Percentiles rank a stretch among this genome's conserved stretches.
phyloP scores from a whole-genome alignment of 1,284 basidiomycete species.

The Melampsora americana region DNA sequence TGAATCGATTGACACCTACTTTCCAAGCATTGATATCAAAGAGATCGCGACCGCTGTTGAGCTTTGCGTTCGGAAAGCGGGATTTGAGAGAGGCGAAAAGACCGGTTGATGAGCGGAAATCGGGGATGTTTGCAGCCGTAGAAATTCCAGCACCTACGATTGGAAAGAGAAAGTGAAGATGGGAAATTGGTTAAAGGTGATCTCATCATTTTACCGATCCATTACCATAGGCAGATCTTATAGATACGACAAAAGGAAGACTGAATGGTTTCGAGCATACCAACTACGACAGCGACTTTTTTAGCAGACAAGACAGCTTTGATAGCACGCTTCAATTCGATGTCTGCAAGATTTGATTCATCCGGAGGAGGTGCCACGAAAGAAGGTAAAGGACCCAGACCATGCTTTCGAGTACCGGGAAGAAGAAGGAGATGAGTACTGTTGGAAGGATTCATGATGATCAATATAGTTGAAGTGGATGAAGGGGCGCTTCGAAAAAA shows the following conservation, averaged over 20 bases:
- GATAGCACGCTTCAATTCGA: conserved; percentile 36
- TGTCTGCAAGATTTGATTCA: background rate
- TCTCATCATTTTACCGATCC: background rate
- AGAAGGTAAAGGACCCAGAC: conserved; percentile 25
- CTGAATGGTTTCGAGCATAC: conserved; percentile 5
- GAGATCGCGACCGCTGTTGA: conserved; percentile 41
- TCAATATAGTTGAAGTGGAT: background rate
- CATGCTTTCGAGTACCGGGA: conserved; percentile 28
- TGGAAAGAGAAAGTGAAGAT: conserved; percentile 21
- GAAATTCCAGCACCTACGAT: conserved; percentile 80
- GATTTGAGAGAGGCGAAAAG: conserved; percentile 73
- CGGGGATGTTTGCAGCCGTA: conserved; percentile 83
- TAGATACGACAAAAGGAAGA: background rate
- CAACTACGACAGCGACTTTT: conserved; percentile 42
- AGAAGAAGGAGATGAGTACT: conserved; percentile 32
- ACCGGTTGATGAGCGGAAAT: conserved; percentile 80
- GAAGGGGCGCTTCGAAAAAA: background rate
- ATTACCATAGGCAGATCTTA: background rate
- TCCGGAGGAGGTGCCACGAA: conserved; percentile 33
- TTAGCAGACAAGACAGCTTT: conserved; percentile 42
- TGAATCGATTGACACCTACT: background rate
- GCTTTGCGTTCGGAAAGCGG: conserved; percentile 42
- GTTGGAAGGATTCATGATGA: background rate
- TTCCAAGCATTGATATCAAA: conserved; percentile 44
- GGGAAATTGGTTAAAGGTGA: background rate